Evolutionary conservation across 495 filamentous ascomycete species (phyloP), one percentile per base, ranked within the genome.

Genomic region (Penicillium fimorum): DNA sequence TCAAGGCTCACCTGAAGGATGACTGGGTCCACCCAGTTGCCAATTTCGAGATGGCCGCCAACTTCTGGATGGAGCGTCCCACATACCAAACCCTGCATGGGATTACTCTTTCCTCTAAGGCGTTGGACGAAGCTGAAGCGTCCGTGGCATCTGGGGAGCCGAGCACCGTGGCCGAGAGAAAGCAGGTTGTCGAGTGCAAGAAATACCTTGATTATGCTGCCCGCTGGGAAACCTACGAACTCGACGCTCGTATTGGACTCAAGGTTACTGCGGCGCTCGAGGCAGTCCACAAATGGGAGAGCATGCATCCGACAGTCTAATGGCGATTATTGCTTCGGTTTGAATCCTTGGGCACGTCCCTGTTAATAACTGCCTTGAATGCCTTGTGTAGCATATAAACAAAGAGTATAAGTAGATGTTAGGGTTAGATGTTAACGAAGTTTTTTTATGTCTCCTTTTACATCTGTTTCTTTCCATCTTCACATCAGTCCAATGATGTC

Each of bases 31-130:
- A 78, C 6, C 90, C 94, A 3, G 82, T 82, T 3, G 94, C 92
- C 17, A 75, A 92, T 63, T 98, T 96, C 69, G 94, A 98, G 66
- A 86, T 92, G 80, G 93, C 90, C 0, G 89, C 87, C 18, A 83
- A 87, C 33, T 70, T 86, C 20, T 98, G 92, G 93, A 80, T 80
- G 70, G 85, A 88, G 63, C 70, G 76, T 18, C 73, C 73, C 5
- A 65, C 55, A 5, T 80, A 77, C 47, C 51, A 65, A 30, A 33
- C 60, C 5, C 47, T 68, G 5, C 73, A 78, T 45, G 68, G 67
- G 8, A 47, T 58, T 11, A 20, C 62, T 50, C 56, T 47, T 50
- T 51, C 50, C 47, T 57, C 61, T 8, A 63, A 66, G 27, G 33
- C 49, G 37, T 48, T 48, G 12, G 56, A 47, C 4, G 11, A 24